Base-by-base conservation (phyloP, 805 yeast genomes). In the Maudiozyma pseudohumilis region DNA sequence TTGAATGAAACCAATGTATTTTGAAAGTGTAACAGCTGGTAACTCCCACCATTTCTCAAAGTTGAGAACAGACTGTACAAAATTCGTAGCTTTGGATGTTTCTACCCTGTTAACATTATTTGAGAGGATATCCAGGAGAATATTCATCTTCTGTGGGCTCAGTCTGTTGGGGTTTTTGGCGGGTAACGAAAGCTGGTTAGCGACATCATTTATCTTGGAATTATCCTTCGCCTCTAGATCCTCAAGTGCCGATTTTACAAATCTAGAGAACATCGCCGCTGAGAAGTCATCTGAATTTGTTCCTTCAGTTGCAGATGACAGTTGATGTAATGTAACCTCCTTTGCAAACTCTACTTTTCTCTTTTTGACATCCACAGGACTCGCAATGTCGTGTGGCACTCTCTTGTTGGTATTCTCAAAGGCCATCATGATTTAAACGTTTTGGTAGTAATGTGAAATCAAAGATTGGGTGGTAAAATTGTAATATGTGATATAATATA, bases 91-190 rank as follows among this genome's bases (percentile, higher is more conserved):
- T 18, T 68, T 52, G 27, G 67, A 64, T 39, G 59, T 48, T 31
- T 80, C 89, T 35, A 89, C 68, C 48, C 75, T 72, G 32, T 83
- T 70, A 16, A 85, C 68, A 51, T 84, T 82, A 32, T 75, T 64
- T 15, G 79, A 70, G 26, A 88, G 64, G 7, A 70, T 67, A 29
- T 66, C 69, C 39, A 88, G 64, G 6, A 84, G 66, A 13, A 73
- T 64, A 21, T 60, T 58, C 37, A 85, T 65, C 46, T 79, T 76
- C 10, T 64, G 53, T 7, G 66, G 52, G 3, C 77, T 63, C 22
- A 83, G 64, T 17, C 78, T 63, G 21, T 80, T 85, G 1, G 68
- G 56, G 44, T 72, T 71, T 9, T 66, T 52, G 3, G 56, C 46
- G 8, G 85, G 80, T 15, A 75, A 57, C 5, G 65, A 59, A 22